phyloP scores from a whole-genome alignment of 2,329 filamentous ascomycete species.

The Xylariaceae sp. region DNA sequence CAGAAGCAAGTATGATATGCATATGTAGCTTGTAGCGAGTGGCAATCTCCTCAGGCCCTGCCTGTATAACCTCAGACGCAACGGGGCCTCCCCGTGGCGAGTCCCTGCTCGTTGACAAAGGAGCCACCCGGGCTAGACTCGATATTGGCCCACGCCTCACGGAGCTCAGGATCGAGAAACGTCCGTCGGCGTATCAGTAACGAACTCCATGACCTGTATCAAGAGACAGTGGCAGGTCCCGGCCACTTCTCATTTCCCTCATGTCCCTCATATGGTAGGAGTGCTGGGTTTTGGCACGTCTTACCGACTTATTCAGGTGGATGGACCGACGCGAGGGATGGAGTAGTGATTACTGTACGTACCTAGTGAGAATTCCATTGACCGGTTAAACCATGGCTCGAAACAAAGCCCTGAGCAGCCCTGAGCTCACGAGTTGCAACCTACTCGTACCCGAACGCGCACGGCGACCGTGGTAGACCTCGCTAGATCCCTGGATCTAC shows the following conservation, averaged over 20 bases:
- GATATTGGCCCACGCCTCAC: slow-evolving; percentile 10
- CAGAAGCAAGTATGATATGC: slow-evolving; percentile 40
- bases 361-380: slow-evolving; percentile 4
- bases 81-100: background rate
- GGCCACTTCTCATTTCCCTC: too few species aligned
- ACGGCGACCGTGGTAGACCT: background rate
- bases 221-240: too few species aligned
- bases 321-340: slow-evolving; percentile 12
- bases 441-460: too few species aligned
- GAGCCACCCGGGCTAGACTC: slow-evolving; percentile 14
- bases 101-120: background rate
- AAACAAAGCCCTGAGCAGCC: too few species aligned
- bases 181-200: slow-evolving; percentile 2
- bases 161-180: too few species aligned
- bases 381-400: too few species aligned
- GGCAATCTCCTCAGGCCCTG: slow-evolving; percentile 21
- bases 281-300: slow-evolving; percentile 1
- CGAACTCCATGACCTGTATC: slow-evolving; percentile 14
- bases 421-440: too few species aligned
- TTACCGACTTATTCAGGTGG: slow-evolving; percentile 7
- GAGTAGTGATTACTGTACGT: slow-evolving; percentile 22
- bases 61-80: slow-evolving; percentile 18
- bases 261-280: slow-evolving; percentile 3
- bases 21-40: slow-evolving; percentile 28
- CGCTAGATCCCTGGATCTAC: background rate